Evolutionary conservation across 345 rosid genomes (phyloP).

Genomic region (Streptanthus diversifolius): DNA sequence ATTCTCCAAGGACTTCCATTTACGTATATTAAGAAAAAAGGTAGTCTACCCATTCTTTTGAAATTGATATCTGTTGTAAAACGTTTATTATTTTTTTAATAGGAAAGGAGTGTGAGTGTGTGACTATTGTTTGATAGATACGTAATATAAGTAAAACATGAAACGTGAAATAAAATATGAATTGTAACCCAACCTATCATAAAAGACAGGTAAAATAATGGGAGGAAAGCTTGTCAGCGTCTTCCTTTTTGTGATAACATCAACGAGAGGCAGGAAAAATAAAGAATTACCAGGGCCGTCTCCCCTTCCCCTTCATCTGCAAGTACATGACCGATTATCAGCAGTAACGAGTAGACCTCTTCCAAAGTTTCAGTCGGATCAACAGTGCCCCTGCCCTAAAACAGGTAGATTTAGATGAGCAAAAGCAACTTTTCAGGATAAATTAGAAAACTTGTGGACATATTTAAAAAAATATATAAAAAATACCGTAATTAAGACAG

Average conservation of each 20-base stretch:
- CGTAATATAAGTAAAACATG: background rate
- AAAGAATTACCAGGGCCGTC: constrained; percentile 78
- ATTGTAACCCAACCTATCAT: constrained; percentile 8
- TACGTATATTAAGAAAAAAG: constrained; percentile 1
- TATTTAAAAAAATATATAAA: background rate
- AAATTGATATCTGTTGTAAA: background rate
- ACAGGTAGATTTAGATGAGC: constrained; percentile 21
- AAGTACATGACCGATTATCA: constrained; percentile 88
- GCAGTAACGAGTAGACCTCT: constrained; percentile 81
- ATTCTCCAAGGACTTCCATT: constrained; percentile 4
- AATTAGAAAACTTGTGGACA: constrained; percentile 5
- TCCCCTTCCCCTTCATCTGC: constrained; percentile 99
- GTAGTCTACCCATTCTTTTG: background rate
- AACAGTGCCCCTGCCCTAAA: constrained; percentile 77
- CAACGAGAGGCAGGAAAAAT: constrained; percentile 16
- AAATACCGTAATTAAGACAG: background rate
- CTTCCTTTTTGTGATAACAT: constrained; percentile 15
- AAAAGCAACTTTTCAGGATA: constrained; percentile 21
- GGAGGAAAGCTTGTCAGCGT: constrained; percentile 4
- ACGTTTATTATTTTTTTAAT: constrained; percentile 1
- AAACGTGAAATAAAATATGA: constrained; percentile 1
- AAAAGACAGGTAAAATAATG: background rate
- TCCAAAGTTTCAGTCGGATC: constrained; percentile 85
- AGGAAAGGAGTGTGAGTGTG: background rate
- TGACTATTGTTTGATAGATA: constrained; percentile 3